Percentiles rank a stretch among this genome's conserved stretches.
Conservation (phyloP, 2,329 filamentous ascomycete species). For the Teratosphaeria destructans region DNA sequence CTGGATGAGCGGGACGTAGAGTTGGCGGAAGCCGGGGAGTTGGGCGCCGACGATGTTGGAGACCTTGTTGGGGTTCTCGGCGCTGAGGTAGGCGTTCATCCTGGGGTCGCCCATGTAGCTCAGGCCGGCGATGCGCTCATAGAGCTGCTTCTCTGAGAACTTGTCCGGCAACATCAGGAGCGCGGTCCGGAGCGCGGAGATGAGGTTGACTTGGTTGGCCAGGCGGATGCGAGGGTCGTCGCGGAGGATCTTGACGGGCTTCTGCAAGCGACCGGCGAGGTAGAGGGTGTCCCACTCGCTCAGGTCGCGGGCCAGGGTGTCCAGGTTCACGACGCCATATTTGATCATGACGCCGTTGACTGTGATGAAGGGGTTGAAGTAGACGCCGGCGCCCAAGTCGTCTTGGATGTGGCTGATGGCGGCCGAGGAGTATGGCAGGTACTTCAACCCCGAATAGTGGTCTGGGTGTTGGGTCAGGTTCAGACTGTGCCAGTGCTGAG, state of each 20-base stretch:
- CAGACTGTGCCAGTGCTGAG: constrained; percentile 92
- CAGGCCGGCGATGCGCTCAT: constrained; percentile 81
- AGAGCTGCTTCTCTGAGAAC: constrained; percentile 82
- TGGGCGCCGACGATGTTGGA: constrained; percentile 90
- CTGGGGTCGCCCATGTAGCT: constrained; percentile 95
- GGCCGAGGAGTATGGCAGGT: constrained; percentile 60
- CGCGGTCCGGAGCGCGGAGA: constrained; percentile 82
- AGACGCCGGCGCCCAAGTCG: constrained; percentile 80
- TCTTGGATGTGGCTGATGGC: constrained; percentile 80
- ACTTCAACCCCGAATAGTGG: constrained; percentile 82
- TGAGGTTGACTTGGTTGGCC: constrained; percentile 89
- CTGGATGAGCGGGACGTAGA: constrained; percentile 82
- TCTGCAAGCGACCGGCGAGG: constrained; percentile 89
- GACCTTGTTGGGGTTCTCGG: constrained; percentile 83
- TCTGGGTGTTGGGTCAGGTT: constrained; percentile 81
- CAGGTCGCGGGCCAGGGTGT: constrained; percentile 78
- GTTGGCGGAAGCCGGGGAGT: constrained; percentile 76
- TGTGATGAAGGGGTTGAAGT: constrained; percentile 93
- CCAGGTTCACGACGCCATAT: constrained; percentile 91
- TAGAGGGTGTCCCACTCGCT: constrained; percentile 90
- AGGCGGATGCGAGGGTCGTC: constrained; percentile 87
- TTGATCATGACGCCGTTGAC: constrained; percentile 95
- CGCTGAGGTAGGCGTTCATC: constrained; percentile 60
- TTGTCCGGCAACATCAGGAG: constrained; percentile 71
- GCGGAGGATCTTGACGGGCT: constrained; percentile 93